These are phyloP conservation scores for Lodderomyces oxycetoniae DNA, from an alignment of 1,139 yeast genomes.

Conservation along the genomic window DNA sequence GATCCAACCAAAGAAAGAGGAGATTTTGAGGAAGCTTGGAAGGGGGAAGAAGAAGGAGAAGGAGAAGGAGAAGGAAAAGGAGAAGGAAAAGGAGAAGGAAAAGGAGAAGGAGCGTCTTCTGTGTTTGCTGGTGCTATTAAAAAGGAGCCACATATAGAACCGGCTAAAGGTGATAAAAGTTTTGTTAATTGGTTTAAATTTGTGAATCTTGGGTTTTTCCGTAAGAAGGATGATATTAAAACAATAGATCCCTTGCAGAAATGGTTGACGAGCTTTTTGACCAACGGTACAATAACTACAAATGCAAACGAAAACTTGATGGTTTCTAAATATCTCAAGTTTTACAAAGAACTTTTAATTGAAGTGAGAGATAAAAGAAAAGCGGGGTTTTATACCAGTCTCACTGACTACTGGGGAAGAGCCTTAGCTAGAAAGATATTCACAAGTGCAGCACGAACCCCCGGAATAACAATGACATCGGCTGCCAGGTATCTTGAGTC, in stretches of 20 bases:
- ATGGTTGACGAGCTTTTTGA: not conserved
- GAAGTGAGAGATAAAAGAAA: conserved; percentile 48
- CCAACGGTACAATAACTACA: not conserved
- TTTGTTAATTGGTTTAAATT: too few species aligned
- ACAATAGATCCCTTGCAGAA: not conserved
- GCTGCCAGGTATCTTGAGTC: conserved; percentile 16
- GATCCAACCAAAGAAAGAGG: not conserved
- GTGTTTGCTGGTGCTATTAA: not conserved
- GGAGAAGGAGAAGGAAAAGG: not conserved
- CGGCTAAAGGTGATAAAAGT: not conserved
- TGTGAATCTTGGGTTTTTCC: too few species aligned
- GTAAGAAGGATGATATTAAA: not conserved
- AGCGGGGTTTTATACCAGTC: conserved; percentile 52
- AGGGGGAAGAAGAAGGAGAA: conserved; percentile 1
- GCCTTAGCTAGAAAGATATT: conserved; percentile 50
- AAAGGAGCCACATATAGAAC: not conserved
- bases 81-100: not conserved
- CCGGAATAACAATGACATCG: conserved; percentile 30
- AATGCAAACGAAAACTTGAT: not conserved
- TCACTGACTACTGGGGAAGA: conserved; percentile 68
- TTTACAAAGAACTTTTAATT: conserved; percentile 48
- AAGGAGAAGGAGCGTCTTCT: not conserved
- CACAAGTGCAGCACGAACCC: conserved; percentile 30
- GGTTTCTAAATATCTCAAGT: conserved; percentile 28
- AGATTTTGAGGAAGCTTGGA: not conserved